These are phyloP conservation scores for Xylaria grammica DNA, from an alignment of 495 filamentous ascomycete genomes.

Conservation along the genomic window DNA sequence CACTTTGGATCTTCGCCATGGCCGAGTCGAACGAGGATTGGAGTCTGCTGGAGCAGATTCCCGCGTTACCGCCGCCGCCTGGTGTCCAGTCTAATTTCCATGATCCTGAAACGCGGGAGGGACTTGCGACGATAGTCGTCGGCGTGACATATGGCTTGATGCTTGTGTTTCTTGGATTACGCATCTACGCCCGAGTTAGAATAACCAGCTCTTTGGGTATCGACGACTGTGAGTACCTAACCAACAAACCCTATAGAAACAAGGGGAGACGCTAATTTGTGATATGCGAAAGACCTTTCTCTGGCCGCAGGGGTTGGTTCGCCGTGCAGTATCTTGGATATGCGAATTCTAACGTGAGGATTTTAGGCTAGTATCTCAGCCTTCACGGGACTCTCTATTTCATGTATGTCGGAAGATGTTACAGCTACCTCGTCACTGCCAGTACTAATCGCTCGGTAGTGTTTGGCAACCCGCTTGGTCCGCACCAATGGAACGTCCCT, in stretches of 20 bases:
- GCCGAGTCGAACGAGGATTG: constrained; percentile 1
- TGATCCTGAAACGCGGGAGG: constrained; percentile 20
- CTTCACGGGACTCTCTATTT: constrained; percentile 18
- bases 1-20: not conserved
- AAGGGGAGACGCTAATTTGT: constrained; percentile 15
- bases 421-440: too few relatives aligned
- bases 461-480: constrained; percentile 19
- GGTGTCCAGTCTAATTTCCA: constrained; percentile 26
- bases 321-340: not conserved
- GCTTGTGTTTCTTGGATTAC: constrained; percentile 25
- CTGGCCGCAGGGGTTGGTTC: constrained; percentile 25
- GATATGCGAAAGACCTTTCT: constrained; percentile 20
- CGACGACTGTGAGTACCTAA: constrained; percentile 25
- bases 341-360: not conserved
- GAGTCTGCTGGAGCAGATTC: constrained; percentile 21
- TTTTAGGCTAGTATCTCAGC: constrained; percentile 20
- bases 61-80: constrained; percentile 25
- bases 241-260: not conserved
- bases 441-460: constrained; percentile 12
- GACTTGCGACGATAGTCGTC: constrained; percentile 14
- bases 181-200: constrained; percentile 24
- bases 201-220: constrained; percentile 19
- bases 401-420: constrained; percentile 15
- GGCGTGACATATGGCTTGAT: constrained; percentile 23
- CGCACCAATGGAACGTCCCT: constrained; percentile 28